A percentile compares a stretch with the other conserved stretches of the same genome.
Conservation (phyloP, 768 basidiomycete species). For the Russula virescens region DNA sequence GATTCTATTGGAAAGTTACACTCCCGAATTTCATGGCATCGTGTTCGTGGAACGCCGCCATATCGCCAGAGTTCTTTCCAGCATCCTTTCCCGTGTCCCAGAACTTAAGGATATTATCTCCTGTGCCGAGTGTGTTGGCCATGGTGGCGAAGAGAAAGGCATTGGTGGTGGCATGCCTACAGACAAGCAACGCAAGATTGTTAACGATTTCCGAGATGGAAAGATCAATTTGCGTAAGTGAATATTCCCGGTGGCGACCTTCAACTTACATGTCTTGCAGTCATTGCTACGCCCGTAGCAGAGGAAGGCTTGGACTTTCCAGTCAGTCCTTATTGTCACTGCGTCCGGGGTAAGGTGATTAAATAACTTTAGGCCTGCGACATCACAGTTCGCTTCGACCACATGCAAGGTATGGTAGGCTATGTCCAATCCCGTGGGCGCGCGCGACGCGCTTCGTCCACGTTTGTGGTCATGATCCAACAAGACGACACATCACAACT, state of each 20-base stretch:
- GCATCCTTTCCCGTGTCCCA: constrained; percentile 55
- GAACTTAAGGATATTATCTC: constrained; percentile 51
- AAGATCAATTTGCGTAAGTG: constrained; percentile 62
- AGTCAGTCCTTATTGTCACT: constrained; percentile 34
- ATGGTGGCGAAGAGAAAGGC: constrained; percentile 37
- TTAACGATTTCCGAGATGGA: constrained; percentile 59
- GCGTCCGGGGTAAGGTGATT: constrained; percentile 8
- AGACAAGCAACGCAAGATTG: constrained; percentile 50
- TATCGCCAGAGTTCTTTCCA: constrained; percentile 63
- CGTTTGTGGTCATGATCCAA: constrained; percentile 77
- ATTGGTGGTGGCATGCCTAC: constrained; percentile 48
- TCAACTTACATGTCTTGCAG: constrained; percentile 30
- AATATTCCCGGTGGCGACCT: background rate
- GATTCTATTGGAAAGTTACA: constrained; percentile 50
- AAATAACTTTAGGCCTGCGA: constrained; percentile 59
- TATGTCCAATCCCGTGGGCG: constrained; percentile 89
- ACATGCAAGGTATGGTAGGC: constrained; percentile 74
- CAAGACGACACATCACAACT: constrained; percentile 51
- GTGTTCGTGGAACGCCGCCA: constrained; percentile 87
- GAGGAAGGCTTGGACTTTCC: constrained; percentile 93
- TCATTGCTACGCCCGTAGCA: constrained; percentile 81
- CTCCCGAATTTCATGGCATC: constrained; percentile 66
- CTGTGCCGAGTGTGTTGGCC: constrained; percentile 65
- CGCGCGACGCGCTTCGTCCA: constrained; percentile 69
- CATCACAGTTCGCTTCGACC: constrained; percentile 80